These are phyloP conservation scores for Eutrema heterophyllum DNA, from an alignment of 345 rosid species.

Conservation along the genomic window DNA sequence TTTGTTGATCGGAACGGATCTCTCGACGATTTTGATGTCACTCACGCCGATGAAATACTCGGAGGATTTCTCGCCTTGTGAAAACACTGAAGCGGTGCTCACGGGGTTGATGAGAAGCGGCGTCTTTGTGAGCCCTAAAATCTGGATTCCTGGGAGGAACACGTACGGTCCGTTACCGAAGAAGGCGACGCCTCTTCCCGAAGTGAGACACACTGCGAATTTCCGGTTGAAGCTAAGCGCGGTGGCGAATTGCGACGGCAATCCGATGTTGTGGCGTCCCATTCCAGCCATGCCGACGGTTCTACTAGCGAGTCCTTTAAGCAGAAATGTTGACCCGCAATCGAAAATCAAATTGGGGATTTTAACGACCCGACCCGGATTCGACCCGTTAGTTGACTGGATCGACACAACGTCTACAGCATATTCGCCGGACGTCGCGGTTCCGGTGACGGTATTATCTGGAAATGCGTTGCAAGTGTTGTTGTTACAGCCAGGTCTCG, in stretches of 20 bases:
- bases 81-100: conserved; percentile 43
- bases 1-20: conserved; percentile 34
- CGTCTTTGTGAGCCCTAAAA: conserved; percentile 42
- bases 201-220: no score
- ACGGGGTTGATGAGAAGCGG: conserved; percentile 54
- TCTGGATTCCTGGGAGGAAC: conserved; percentile 46
- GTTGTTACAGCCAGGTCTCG: conserved; percentile 68
- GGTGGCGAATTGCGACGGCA: no score
- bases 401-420: conserved; percentile 66
- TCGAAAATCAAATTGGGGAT: conserved; percentile 36
- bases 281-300: conserved; percentile 42
- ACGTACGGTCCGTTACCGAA: conserved; percentile 55
- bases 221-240: no score
- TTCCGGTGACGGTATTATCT: conserved; percentile 40
- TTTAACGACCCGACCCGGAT: background rate
- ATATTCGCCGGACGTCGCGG: conserved; percentile 46
- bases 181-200: conserved; percentile 27
- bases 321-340: conserved; percentile 41
- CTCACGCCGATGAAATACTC: conserved; percentile 53
- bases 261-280: no score
- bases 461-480: conserved; percentile 52
- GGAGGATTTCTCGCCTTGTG: conserved; percentile 42
- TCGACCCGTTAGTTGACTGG: background rate
- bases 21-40: conserved; percentile 17
- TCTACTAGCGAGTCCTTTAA: conserved; percentile 46